Evolutionary conservation across 306 rosid genomes (phyloP), one percentile per base, ranked within the genome.

Genomic region (Senna siamea): DNA sequence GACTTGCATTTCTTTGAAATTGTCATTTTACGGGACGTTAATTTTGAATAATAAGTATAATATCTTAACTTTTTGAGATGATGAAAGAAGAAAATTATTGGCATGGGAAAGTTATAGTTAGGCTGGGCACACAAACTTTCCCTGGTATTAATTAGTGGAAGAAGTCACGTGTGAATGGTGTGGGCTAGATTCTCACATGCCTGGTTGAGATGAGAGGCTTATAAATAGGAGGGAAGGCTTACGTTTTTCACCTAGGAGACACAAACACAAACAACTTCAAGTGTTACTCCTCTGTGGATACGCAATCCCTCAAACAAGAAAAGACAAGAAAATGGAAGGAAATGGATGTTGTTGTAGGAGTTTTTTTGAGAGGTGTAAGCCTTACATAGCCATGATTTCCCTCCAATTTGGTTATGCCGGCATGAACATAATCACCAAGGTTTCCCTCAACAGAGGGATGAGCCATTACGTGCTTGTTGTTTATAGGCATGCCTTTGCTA

Each of bases 371-470:
- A 93, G 78, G 70, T 78, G 86, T n/a, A 90, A 90, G 73, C 99
- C 99, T 63, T 95, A 95, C 85, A 83, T 90, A 83, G 99, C 93
- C 6, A 89, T 90, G 89, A 81, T 90, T 63, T 90, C 89, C 32
- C 87, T 92, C 40, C 97, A 92, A 72, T 95, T 95, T 9, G 99
- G 99, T 8, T 95, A 88, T 13, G 99, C 99, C 2, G 99, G 99
- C 0, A 95, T 95, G 99, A 92, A 90, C 78, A 92, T 95, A 60
- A 90, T 95, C 73, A 90, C 97, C 3, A 90, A 84, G 67, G 96
- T 90, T 2, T 93, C 97, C 4, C 94, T 95, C 70, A 87, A 85
- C 86, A 86, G 92, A 0, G 98, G 99, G 5, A 90, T 92, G 96
- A 95, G 91, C 72, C 99, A 95, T 75, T 95, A 88, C 34, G 98